Evolutionary conservation across 345 rosid species (phyloP).

Genomic region (Eucalyptus pauciflora): DNA sequence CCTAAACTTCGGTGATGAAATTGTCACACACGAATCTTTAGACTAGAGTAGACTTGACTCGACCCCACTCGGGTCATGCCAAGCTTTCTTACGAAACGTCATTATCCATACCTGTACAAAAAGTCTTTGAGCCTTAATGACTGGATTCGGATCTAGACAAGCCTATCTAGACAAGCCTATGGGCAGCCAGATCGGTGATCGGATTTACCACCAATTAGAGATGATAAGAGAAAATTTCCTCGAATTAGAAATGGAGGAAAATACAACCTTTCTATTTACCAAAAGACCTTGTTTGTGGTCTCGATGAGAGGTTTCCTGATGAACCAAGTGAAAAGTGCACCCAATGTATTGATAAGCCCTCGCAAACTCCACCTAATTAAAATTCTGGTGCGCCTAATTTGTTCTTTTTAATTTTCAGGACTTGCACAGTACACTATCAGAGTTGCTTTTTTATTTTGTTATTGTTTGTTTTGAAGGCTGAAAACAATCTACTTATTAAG

Average conservation of each 20-base stretch:
- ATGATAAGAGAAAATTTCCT: neutral
- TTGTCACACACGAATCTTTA: neutral
- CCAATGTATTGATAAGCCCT: neutral
- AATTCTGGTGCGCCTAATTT: neutral
- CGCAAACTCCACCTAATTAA: neutral
- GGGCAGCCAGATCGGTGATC: neutral
- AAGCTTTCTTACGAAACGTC: neutral
- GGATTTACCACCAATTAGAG: neutral
- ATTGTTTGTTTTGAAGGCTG: neutral
- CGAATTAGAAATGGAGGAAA: neutral
- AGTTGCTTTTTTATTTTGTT: neutral
- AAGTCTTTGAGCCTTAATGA: neutral
- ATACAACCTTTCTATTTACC: neutral
- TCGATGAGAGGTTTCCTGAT: neutral
- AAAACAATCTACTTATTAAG: neutral
- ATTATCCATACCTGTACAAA: neutral
- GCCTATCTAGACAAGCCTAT: neutral
- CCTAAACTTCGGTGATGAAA: neutral
- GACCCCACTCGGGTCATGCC: fast-evolving
- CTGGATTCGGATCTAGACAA: neutral
- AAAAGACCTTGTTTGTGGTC: neutral
- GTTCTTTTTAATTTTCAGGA: neutral
- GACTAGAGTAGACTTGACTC: neutral
- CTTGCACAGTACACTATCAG: neutral
- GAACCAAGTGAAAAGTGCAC: neutral